A percentile compares a stretch with the other conserved stretches of the same genome.
Conservation (phyloP, 2,329 filamentous ascomycete genomes). For the Exophiala sp. region DNA sequence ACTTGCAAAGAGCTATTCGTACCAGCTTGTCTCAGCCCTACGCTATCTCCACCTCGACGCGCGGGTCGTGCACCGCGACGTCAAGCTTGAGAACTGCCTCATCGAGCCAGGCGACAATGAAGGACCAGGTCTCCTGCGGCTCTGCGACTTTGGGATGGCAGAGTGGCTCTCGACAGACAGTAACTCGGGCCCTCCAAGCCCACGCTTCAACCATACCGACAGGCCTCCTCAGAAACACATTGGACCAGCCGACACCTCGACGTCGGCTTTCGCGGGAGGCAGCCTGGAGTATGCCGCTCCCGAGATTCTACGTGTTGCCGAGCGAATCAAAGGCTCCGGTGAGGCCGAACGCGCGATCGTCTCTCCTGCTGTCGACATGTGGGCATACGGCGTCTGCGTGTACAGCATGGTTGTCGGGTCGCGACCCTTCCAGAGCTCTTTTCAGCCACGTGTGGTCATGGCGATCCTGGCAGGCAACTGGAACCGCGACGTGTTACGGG, state of each 20-base stretch:
- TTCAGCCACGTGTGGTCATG: conserved; percentile 53
- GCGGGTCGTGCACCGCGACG: conserved; percentile 59
- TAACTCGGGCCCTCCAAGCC: conserved; percentile 43
- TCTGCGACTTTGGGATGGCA: conserved; percentile 65
- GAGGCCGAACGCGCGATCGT: conserved; percentile 28
- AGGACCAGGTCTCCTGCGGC: conserved; percentile 52
- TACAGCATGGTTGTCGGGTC: conserved; percentile 56
- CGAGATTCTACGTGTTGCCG: conserved; percentile 39
- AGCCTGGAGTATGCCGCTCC: conserved; percentile 53
- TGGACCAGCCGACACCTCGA: conserved; percentile 52
- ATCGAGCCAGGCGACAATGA: conserved; percentile 48
- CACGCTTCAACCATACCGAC: conserved; percentile 43
- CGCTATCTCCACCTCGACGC: conserved; percentile 64
- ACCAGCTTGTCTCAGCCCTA: conserved; percentile 58
- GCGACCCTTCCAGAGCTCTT: conserved; percentile 57
- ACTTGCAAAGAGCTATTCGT: conserved; percentile 55
- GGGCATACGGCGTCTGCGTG: conserved; percentile 61
- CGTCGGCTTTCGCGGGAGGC: conserved; percentile 49
- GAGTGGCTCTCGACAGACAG: conserved; percentile 58
- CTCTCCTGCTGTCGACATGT: conserved; percentile 55
- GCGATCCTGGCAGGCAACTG: conserved; percentile 57
- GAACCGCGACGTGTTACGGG: conserved; percentile 37
- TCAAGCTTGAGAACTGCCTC: conserved; percentile 65
- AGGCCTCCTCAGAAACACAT: conserved; percentile 47
- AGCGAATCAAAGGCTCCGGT: conserved; percentile 20